A percentile compares a stretch with the other conserved stretches of the same genome.
Conservation (phyloP, 2,329 filamentous ascomycete species). For the Botrytis fragariae region DNA sequence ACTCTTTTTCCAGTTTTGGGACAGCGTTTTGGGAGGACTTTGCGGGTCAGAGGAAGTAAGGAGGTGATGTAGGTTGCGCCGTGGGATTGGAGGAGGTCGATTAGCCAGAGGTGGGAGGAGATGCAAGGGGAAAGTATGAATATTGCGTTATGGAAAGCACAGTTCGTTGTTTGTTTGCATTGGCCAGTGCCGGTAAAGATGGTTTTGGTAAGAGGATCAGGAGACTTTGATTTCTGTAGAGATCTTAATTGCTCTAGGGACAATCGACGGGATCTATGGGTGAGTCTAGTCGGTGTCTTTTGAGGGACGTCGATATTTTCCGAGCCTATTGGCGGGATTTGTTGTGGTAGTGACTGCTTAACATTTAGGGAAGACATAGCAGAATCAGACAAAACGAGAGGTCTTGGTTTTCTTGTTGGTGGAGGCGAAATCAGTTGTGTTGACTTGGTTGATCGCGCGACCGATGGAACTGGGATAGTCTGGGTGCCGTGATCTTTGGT, state of each 20-base stretch:
- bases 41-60: conserved; percentile 20
- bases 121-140: conserved; percentile 35
- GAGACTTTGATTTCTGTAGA: background rate
- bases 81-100: conserved; percentile 30
- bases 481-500: background rate
- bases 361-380: background rate
- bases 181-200: conserved; percentile 21
- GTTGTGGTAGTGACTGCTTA: background rate
- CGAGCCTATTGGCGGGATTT: background rate
- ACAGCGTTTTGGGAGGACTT: conserved; percentile 24
- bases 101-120: conserved; percentile 24
- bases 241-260: background rate
- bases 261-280: background rate
- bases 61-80: conserved; percentile 27
- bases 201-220: background rate
- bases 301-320: background rate
- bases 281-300: background rate
- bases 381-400: background rate
- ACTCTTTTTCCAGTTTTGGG: conserved; percentile 26
- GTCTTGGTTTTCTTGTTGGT: background rate
- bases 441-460: background rate
- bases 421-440: background rate
- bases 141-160: conserved; percentile 27
- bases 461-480: background rate
- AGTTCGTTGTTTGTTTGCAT: conserved; percentile 24